Base-by-base conservation (phyloP, 164 flowering plant species). In the Umbellularia californica region DNA sequence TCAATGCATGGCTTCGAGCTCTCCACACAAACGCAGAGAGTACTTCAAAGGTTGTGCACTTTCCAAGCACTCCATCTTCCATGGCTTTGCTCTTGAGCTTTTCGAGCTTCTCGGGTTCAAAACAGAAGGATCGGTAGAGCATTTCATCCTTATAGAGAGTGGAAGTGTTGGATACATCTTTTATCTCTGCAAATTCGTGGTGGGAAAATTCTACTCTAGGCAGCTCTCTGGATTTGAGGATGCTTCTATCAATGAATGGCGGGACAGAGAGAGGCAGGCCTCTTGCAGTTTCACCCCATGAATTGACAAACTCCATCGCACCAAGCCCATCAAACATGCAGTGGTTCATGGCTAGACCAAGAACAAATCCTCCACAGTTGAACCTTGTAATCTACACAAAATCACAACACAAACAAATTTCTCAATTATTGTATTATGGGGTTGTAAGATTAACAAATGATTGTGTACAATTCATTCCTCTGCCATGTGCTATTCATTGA, bases 1-100 rank as follows among this genome's bases (percentile, higher is more conserved):
- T 77, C 64, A 93, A 65, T 1, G 99, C 87, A 76, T 85, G 71
- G 28, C 81, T 79, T 24, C 99, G 75, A 2, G 92, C 89, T 72
- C 79, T 87, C 99, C 99, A 95, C 13, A 95, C 92, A 69, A 91
- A 92, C 5, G 88, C 98, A 0, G 98, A 84, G 51, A 95, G 90
- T 41, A 88, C 94, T 84, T 93, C 92, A 62, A 95, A 95, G 2
- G 92, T 90, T 9, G 97, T 90, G 84, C 97, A 95, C 58, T 85
- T 88, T 6, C 72, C 47, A 2, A 90, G 75, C 55, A 69, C 79
- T 9, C 90, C 90, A 68, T 85, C 92, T 76, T 84, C 87, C 79
- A 82, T 74, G 77, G 90, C 93, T 50, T 77, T 84, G 65, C 20
- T 74, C 83, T 90, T 90, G 77, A 93, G 87, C 19, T 74, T 58